Evolutionary conservation across 2,329 filamentous ascomycete species (phyloP), one percentile per base, ranked within the genome.

Genomic region (Nannizziopsis arthrosporioides): DNA sequence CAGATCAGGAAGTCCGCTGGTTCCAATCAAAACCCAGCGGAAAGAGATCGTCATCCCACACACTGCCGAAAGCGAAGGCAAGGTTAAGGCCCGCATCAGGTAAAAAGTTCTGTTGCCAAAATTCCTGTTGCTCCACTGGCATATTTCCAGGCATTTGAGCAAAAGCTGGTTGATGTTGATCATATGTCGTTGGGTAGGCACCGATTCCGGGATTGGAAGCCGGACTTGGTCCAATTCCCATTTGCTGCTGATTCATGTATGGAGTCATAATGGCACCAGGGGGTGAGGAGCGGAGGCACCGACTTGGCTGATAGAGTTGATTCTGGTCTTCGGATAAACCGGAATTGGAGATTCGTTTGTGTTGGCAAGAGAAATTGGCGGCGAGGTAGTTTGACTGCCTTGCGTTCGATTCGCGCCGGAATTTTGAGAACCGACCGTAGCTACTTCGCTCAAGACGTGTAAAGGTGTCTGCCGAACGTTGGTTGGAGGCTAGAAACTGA

Each of bases 381-480:
- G 32, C 12, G 18, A 14, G n/a, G 31, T 35, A 14, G 14, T 2
- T 19, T 31, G 22, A 2, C 10, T 12, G 11, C 9, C 32, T 2
- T 14, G 4, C 11, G 38, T 37, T n/a, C 19, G 22, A 9, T 40
- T 34, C 12, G 11, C 9, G 9, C 4, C 14, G 15, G 17, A 35
- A 27, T 45, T 48, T 17, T 50, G 36, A 19, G 62, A 61, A 32
- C 63, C 57, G 42, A 56, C 62, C 55, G 64, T 67, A 51, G 67
- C 68, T 53, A 69, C 64, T 65, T 69, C 63, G 51, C 62, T 62
- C 48, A 65, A 59, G 9, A 67, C 57, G 39, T 67, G 61, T 6
- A 67, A 57, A 3, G 62, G 62, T 35, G 60, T 67, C 57, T 59
- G 57, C 45, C 31, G 22, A 9, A 44, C 12, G 18, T 32, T 39